phyloP scores from a whole-genome alignment of 169 alveolate genomes.

The Eimeria necatrix region DNA sequence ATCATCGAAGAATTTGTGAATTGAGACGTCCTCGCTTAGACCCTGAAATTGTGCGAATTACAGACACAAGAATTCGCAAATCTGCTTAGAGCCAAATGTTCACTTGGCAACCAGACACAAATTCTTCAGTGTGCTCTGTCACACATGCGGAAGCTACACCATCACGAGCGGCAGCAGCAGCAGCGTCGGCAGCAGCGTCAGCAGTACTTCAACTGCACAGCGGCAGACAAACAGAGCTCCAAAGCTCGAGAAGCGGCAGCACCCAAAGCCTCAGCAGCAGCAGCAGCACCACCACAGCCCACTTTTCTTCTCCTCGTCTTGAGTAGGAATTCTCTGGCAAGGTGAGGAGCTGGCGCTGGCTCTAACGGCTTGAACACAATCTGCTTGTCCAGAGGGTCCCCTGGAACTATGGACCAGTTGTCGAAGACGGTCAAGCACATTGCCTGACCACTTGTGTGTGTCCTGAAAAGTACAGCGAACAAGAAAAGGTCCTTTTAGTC shows the following conservation, averaged over 20 bases:
- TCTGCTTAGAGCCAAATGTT: too few species aligned
- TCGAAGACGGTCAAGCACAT: conserved; percentile 97
- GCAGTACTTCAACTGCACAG: too few species aligned
- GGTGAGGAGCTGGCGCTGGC: conserved; percentile 98
- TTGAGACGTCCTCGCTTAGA: conserved; percentile 91
- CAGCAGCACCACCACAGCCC: background rate
- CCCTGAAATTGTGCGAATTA: conserved; percentile 82
- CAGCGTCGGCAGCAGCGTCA: too few species aligned
- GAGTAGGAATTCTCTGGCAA: conserved; percentile 99
- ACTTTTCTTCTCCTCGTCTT: conserved; percentile 99
- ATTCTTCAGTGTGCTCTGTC: too few species aligned
- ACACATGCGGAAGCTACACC: too few species aligned
- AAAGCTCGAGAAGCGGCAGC: background rate
- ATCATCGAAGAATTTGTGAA: conserved; percentile 94
- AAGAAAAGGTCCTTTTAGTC: background rate
- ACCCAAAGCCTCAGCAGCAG: conserved; percentile 30
- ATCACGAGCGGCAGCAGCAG: too few species aligned
- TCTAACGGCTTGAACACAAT: conserved; percentile 96
- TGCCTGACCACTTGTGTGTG: conserved; percentile 98
- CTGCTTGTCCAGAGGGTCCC: conserved; percentile 99
- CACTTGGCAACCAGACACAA: too few species aligned
- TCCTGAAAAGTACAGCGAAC: conserved; percentile 79
- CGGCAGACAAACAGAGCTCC: too few species aligned
- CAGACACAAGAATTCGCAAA: too few species aligned
- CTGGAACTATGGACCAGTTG: conserved; percentile 98